Conservation (phyloP, 257 asterid species). For the Nicotiana undulata region DNA sequence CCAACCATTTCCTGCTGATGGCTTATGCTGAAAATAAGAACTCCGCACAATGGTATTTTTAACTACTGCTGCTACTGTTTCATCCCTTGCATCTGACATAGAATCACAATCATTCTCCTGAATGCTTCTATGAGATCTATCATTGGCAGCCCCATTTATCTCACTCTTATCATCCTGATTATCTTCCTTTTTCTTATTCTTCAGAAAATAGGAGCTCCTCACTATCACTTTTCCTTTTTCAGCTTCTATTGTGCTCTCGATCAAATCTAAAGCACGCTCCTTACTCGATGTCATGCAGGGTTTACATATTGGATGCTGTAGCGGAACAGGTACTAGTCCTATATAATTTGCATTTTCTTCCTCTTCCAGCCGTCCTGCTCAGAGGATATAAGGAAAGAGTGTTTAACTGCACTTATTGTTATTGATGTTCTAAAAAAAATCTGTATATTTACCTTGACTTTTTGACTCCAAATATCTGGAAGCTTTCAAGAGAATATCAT, state of each 20-base stretch:
- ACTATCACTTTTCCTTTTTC: slow-evolving; percentile 12
- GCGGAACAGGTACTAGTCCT: slow-evolving; percentile 15
- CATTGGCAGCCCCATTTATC: slow-evolving; percentile 9
- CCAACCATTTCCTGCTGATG: slow-evolving; percentile 20
- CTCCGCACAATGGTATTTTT: slow-evolving; percentile 43
- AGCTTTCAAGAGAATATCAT: slow-evolving; percentile 17
- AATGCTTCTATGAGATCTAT: not conserved
- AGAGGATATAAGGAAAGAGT: not conserved
- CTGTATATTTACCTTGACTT: slow-evolving; percentile 33
- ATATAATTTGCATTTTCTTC: slow-evolving; percentile 10
- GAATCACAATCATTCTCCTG: slow-evolving; percentile 4
- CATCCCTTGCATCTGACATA: slow-evolving; percentile 27
- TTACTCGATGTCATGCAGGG: slow-evolving; percentile 51
- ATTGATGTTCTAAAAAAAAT: not conserved
- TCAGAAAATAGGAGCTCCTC: slow-evolving; percentile 31
- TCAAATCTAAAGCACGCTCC: slow-evolving; percentile 32
- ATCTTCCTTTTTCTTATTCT: slow-evolving; percentile 6
- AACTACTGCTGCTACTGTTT: slow-evolving; percentile 17
- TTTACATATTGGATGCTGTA: slow-evolving; percentile 37
- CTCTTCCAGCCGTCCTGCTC: slow-evolving; percentile 27
- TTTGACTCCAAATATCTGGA: slow-evolving; percentile 24
- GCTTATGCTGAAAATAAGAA: slow-evolving; percentile 46
- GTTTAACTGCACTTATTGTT: not conserved
- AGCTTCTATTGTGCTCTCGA: slow-evolving; percentile 12
- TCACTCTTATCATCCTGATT: slow-evolving; percentile 6